Conservation (phyloP, 2,329 filamentous ascomycete genomes). For the Metarhizium brunneum region DNA sequence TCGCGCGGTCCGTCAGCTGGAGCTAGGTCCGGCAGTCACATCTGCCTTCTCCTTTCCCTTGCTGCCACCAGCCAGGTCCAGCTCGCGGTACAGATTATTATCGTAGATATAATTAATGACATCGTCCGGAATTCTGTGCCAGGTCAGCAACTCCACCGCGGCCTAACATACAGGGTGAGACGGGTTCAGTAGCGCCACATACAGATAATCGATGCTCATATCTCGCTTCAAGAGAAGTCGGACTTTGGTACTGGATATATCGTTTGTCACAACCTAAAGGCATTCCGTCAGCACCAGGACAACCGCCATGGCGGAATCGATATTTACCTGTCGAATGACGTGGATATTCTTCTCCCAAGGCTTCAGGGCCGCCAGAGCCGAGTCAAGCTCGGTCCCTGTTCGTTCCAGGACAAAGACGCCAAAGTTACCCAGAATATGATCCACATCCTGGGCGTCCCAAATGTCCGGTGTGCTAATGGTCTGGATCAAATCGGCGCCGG, state of each 20-base stretch:
- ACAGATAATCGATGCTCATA: constrained; percentile 68
- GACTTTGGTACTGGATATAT: constrained; percentile 68
- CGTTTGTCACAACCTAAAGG: too few relatives aligned
- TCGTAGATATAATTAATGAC: too few relatives aligned
- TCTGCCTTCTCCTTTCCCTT: constrained; percentile 16
- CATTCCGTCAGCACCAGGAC: too few relatives aligned
- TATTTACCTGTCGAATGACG: constrained; percentile 54
- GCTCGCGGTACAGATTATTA: too few relatives aligned
- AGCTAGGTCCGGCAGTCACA: constrained; percentile 15
- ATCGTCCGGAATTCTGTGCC: too few relatives aligned
- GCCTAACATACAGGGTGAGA: too few relatives aligned
- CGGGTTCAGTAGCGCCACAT: too few relatives aligned
- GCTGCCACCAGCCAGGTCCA: constrained; percentile 14
- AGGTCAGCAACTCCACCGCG: too few relatives aligned
- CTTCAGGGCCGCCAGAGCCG: constrained; percentile 73
- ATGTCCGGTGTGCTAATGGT: constrained; percentile 67
- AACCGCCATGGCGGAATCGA: background rate
- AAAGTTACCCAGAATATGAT: constrained; percentile 78
- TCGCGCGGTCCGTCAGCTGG: constrained; percentile 13
- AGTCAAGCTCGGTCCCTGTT: constrained; percentile 78
- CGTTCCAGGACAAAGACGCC: constrained; percentile 84
- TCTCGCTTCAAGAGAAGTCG: constrained; percentile 69
- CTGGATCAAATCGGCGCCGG: constrained; percentile 66
- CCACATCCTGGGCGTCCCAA: constrained; percentile 77
- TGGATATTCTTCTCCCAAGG: constrained; percentile 79